Evolutionary conservation across 2,329 filamentous ascomycete genomes (phyloP).

Genomic region (Fusarium avenaceum): DNA sequence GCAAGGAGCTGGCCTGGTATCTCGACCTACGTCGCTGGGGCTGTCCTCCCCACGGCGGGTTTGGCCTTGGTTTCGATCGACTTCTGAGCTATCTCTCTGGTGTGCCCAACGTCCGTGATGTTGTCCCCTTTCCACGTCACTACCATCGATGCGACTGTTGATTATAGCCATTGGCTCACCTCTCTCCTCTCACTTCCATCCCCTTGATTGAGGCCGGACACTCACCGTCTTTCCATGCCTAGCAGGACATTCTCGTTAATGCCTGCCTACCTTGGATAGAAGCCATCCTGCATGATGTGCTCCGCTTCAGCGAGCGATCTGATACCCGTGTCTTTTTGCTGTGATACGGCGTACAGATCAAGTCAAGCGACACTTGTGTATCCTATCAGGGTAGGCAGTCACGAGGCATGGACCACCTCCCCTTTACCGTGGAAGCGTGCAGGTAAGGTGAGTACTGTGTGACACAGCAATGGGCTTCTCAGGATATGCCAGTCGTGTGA

Average conservation of each 20-base stretch:
- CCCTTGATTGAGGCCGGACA: not conserved
- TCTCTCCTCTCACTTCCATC: conserved; percentile 9
- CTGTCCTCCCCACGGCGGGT: conserved; percentile 91
- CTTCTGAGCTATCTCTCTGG: conserved; percentile 87
- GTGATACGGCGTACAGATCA: conserved; percentile 44
- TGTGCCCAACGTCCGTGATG: conserved; percentile 84
- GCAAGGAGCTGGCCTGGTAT: conserved; percentile 79
- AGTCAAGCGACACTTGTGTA: conserved; percentile 44
- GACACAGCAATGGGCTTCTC: conserved; percentile 19
- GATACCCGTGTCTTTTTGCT: conserved; percentile 38
- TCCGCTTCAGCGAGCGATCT: conserved; percentile 38
- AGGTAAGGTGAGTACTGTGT: conserved; percentile 27
- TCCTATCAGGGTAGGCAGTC: conserved; percentile 26
- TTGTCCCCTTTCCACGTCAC: conserved; percentile 87
- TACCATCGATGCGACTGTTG: conserved; percentile 73
- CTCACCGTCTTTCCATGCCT: conserved; percentile 14
- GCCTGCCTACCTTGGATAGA: conserved; percentile 49
- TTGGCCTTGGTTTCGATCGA: conserved; percentile 90
- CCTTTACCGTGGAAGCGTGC: conserved; percentile 21
- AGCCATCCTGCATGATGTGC: conserved; percentile 10
- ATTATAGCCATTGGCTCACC: conserved; percentile 3
- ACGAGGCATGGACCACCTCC: conserved; percentile 14
- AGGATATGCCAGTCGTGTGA: conserved; percentile 6
- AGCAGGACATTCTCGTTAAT: conserved; percentile 44
- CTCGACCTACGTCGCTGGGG: conserved; percentile 89